Evolutionary conservation across 2,329 filamentous ascomycete genomes (phyloP), one percentile per base, ranked within the genome.

Genomic region (Pseudocercospora fijiensis): DNA sequence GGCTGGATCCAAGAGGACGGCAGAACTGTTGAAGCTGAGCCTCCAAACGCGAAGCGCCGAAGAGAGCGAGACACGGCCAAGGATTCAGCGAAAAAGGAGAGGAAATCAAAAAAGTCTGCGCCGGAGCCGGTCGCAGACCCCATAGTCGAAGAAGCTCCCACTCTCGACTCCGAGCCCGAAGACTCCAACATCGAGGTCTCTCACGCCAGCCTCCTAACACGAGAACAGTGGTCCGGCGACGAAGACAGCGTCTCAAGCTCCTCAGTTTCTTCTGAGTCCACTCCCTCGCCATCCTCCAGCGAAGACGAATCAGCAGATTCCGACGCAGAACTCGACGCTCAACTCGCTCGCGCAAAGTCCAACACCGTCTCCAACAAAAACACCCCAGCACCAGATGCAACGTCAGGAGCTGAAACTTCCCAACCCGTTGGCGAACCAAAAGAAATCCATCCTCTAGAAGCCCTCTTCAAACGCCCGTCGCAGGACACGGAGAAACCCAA

Each of bases 1-100:
- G 94, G 94, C 1, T 98, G 95, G 94, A 84, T 96, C 0, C 89
- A 96, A 71, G 85, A 87, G 65, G 81, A 88, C 16, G 93, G 93
- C 5, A 86, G 88, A 61, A 79, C 97, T 1, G 85, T 96, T 2
- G 90, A 96, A 76, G 77, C 76, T 20, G 79, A 80, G 58, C 66
- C 63, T 18, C 59, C 65, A 27, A 68, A 69, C 13, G 71, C 68
- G 63, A 73, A 64, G 63, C 65, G 64, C 18, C 65, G 65, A 77
- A 8, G 80, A 80, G 61, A 67, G 16, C 61, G 57, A n/a, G 60
- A 69, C 20, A 64, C 63, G 33, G 57, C 62, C 13, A 60, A 58
- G 20, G 52, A 65, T 28, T 57, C 55, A 22, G 43, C 27, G 4
- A 59, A 60, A 60, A 58, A 51, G 27, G 41, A 57, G 24, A 60